These are phyloP conservation scores for Calycina marina DNA, from an alignment of 2,329 filamentous ascomycete genomes.

Conservation along the genomic window DNA sequence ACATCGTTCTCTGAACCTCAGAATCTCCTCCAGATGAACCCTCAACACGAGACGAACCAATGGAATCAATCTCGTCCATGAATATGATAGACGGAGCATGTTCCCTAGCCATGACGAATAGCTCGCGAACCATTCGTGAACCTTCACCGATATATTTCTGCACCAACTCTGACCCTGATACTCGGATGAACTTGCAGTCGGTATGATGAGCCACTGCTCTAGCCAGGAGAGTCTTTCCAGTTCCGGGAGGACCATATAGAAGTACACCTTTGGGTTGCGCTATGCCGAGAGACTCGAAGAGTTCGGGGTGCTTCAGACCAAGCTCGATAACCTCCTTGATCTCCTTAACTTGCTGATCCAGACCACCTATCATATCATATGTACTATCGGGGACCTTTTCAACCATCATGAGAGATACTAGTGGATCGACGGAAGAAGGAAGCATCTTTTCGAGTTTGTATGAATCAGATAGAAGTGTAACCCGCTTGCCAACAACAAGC, in stretches of 20 bases:
- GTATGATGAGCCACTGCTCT: constrained; percentile 96
- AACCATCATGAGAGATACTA: constrained; percentile 99
- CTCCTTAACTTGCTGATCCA: constrained; percentile 99
- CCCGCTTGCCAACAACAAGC: constrained; percentile 93
- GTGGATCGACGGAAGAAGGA: constrained; percentile 91
- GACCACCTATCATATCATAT: constrained; percentile 98
- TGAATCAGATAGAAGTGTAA: constrained; percentile 88
- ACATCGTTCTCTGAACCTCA: constrained; percentile 96
- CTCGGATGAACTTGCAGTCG: constrained; percentile 97
- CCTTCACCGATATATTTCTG: constrained; percentile 99
- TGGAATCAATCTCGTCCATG: constrained; percentile 99
- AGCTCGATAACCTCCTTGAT: constrained; percentile 99
- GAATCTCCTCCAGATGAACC: constrained; percentile 91
- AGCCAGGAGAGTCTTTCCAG: constrained; percentile 89
- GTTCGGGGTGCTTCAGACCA: constrained; percentile 91
- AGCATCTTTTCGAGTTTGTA: constrained; percentile 99
- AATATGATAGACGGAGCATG: constrained; percentile 98
- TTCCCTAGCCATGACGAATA: constrained; percentile 98
- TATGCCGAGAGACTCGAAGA: constrained; percentile 98
- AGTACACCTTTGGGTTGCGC: constrained; percentile 96
- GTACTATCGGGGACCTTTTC: constrained; percentile 99
- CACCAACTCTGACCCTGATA: constrained; percentile 89
- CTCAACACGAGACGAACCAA: constrained; percentile 92
- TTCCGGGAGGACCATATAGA: constrained; percentile 91
- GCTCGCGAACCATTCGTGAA: constrained; percentile 92